Conservation (phyloP, 2,329 filamentous ascomycete species). For the Lasiodiplodia hormozganensis region DNA sequence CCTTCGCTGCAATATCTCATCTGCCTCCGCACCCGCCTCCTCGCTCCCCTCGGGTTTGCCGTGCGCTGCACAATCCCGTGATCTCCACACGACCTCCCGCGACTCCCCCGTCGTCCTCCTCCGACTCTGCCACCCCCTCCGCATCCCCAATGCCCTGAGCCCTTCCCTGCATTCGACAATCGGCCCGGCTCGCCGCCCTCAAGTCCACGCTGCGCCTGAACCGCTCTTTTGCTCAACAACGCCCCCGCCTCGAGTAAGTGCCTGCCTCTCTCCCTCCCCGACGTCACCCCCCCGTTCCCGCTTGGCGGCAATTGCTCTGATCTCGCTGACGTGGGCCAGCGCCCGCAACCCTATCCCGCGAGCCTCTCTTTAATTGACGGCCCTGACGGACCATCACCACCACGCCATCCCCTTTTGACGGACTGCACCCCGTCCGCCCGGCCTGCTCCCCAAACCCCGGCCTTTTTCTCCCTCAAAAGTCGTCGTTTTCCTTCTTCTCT, state of each 20-base stretch:
- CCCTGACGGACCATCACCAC: conserved; percentile 14
- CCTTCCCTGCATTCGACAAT: conserved; percentile 23
- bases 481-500: not conserved
- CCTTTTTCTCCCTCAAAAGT: not conserved
- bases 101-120: conserved; percentile 24
- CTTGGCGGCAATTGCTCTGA: conserved; percentile 2
- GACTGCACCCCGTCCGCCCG: conserved; percentile 10
- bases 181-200: conserved; percentile 18
- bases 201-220: conserved; percentile 12
- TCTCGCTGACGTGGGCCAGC: conserved; percentile 11
- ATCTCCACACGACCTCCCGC: conserved; percentile 31
- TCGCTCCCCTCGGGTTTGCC: conserved; percentile 9
- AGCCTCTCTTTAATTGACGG: conserved; percentile 19
- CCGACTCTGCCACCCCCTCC: conserved; percentile 14
- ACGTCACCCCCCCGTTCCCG: conserved; percentile 14
- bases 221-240: conserved; percentile 13
- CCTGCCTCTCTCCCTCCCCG: not conserved
- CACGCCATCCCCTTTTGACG: conserved; percentile 18
- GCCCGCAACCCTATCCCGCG: not conserved
- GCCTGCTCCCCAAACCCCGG: not conserved
- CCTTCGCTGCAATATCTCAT: conserved; percentile 24
- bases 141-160: conserved; percentile 22
- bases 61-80: conserved; percentile 8
- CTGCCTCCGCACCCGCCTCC: conserved; percentile 7
- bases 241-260: conserved; percentile 25